Percentiles rank a stretch among this genome's conserved stretches.
Evolutionary conservation across 2,329 filamentous ascomycete species (phyloP).

Genomic region (Bipolaris victoriae): DNA sequence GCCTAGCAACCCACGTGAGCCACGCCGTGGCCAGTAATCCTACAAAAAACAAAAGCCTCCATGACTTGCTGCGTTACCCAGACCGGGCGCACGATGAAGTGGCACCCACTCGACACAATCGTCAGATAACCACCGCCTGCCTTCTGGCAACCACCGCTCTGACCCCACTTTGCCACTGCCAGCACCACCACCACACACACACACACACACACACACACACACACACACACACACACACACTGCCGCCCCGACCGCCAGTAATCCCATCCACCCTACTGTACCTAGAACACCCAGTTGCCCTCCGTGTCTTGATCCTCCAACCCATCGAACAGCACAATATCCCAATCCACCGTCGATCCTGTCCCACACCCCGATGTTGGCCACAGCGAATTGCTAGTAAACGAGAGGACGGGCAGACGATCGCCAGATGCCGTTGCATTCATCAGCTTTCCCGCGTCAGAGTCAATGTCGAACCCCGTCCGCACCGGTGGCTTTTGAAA

Average conservation of each 20-base stretch:
- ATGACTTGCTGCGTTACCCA: constrained; percentile 2
- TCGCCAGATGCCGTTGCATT: constrained; percentile 30
- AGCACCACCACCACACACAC: not conserved
- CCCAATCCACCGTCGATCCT: constrained; percentile 35
- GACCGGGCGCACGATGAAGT: constrained; percentile 12
- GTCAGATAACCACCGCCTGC: not conserved
- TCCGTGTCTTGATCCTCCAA: constrained; percentile 43
- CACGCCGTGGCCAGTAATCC: constrained; percentile 1
- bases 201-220: too few species aligned
- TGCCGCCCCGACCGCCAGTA: not conserved
- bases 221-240: too few species aligned
- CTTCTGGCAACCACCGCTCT: not conserved
- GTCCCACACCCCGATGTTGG: constrained; percentile 25
- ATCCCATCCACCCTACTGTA: not conserved
- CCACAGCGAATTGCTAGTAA: constrained; percentile 44
- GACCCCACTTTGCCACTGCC: too few species aligned
- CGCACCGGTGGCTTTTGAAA: constrained; percentile 36
- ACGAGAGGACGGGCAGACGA: constrained; percentile 43
- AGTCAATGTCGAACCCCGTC: constrained; percentile 41
- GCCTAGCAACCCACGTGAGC: constrained; percentile 2
- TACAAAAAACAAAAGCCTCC: not conserved
- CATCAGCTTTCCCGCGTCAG: constrained; percentile 37
- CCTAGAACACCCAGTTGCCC: constrained; percentile 40
- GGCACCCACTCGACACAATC: not conserved
- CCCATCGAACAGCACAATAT: constrained; percentile 45